A percentile compares a stretch with the other conserved stretches of the same genome.
These are phyloP conservation scores for Pisolithus orientalis DNA, from an alignment of 768 basidiomycete genomes.

Conservation along the genomic window DNA sequence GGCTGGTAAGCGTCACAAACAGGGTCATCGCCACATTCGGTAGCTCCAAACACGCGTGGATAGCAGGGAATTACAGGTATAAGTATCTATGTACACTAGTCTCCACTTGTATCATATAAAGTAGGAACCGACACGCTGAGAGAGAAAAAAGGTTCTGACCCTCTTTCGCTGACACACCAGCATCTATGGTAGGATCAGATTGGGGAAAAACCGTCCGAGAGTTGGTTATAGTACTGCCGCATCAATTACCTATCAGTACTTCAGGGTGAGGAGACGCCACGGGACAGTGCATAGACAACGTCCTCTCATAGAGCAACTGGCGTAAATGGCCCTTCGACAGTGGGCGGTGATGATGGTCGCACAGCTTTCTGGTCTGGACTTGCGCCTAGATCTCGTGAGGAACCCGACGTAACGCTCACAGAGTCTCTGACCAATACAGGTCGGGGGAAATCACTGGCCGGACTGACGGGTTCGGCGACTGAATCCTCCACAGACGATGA, in stretches of 20 bases:
- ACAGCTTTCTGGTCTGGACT: slow-evolving; percentile 23
- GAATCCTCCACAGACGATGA: slow-evolving; percentile 33
- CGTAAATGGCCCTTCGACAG: slow-evolving; percentile 14
- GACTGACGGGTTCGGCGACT: slow-evolving; percentile 28
- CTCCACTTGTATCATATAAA: neutral
- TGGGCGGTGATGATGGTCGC: slow-evolving; percentile 8
- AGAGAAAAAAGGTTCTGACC: too few species aligned
- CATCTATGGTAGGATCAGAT: neutral
- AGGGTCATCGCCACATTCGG: too few species aligned
- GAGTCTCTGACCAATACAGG: slow-evolving; percentile 26
- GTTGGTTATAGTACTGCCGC: too few species aligned
- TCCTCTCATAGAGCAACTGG: slow-evolving; percentile 24
- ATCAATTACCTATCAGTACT: too few species aligned
- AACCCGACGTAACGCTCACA: slow-evolving; percentile 21
- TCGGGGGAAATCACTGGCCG: slow-evolving; percentile 22
- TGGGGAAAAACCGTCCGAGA: neutral
- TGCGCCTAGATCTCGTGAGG: slow-evolving; percentile 20
- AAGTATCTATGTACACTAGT: neutral
- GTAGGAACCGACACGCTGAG: too few species aligned
- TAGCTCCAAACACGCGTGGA: too few species aligned
- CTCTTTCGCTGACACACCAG: neutral
- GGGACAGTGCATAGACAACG: slow-evolving; percentile 5
- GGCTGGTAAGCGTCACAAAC: too few species aligned
- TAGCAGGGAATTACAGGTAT: too few species aligned
- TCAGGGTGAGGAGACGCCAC: too few species aligned